These are phyloP conservation scores for Vitis riparia DNA, from an alignment of 164 flowering plant genomes.

Conservation along the genomic window DNA sequence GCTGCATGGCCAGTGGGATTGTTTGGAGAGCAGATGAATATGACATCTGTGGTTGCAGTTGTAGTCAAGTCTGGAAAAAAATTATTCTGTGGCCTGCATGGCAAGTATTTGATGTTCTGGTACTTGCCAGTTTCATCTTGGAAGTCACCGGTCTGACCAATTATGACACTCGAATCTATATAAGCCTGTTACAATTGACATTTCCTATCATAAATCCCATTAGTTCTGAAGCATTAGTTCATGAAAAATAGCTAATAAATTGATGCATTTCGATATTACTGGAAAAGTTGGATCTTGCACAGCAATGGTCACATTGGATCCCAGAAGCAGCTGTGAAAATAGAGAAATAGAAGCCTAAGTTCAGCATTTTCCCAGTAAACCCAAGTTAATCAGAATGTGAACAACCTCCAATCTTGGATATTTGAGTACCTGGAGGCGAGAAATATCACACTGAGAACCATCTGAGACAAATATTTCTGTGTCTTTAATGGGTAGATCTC, in stretches of 20 bases:
- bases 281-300: conserved; percentile 91
- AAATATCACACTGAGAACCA: conserved; percentile 89
- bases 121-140: conserved; percentile 50
- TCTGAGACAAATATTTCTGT: conserved; percentile 83
- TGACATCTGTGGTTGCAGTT: conserved; percentile 56
- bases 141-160: conserved; percentile 63
- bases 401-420: background rate
- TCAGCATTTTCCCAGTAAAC: background rate
- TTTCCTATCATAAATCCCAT: background rate
- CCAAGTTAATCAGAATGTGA: background rate
- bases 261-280: conserved; percentile 33
- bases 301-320: conserved; percentile 70
- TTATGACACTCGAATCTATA: conserved; percentile 74
- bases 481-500: conserved; percentile 38
- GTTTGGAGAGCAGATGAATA: conserved; percentile 93
- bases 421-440: conserved; percentile 75
- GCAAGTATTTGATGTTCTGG: conserved; percentile 72
- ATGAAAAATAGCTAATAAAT: background rate
- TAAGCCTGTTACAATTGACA: conserved; percentile 56
- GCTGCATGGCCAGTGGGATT: conserved; percentile 91
- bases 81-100: conserved; percentile 50
- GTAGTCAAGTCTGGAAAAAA: conserved; percentile 73
- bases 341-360: conserved; percentile 3
- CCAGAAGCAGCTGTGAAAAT: conserved; percentile 66
- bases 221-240: background rate